Base-by-base conservation (phyloP, 805 yeast genomes). In the Candida glaebosa region DNA sequence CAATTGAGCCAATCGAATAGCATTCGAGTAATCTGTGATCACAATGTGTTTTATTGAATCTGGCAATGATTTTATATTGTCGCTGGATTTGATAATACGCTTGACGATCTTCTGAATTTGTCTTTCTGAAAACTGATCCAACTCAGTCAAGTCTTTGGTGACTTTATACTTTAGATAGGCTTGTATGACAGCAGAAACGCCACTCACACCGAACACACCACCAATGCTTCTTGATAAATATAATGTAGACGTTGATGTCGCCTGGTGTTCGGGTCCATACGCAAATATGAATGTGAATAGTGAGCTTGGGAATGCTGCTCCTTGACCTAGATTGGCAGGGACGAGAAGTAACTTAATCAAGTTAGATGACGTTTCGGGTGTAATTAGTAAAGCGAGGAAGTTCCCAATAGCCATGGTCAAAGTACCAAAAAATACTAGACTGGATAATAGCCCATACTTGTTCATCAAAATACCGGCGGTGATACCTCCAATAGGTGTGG, bases 401-500 rank as follows among this genome's bases (percentile, higher is more conserved):
- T 65, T 68, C 5, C 77, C 75, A 1, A 63, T 6, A 6, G 58
- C 47, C 67, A 69, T 60, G 4, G 65, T 40, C 8, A 53, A 38
- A 2, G 65, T 58, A 8, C 77, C 76, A 6, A 50, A 33, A 34
- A 53, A 47, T 18, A 66, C 57, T 25, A 71, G 46, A 17, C 44
- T 37, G 5, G 47, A 54, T 20, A 70, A 49, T 18, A 51, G 6
- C 6, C 58, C 50, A 32, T 53, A 53, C 32, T 50, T 57, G 35
- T 66, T 59, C 72, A 69, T 69, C 39, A 58, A 49, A 30, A 57
- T 46, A 0, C 75, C 76, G 1, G 74, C 60, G 5, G 60, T 51
- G 15, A 71, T 41, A 2, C 74, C 66, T 3, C 76, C 76, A 18
- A 69, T 56, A n/a, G 74, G 70, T 1, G 72, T 69, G 30, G 65